Conservation (phyloP, 495 filamentous ascomycete species). For the Hypoxylon subgilvum region DNA sequence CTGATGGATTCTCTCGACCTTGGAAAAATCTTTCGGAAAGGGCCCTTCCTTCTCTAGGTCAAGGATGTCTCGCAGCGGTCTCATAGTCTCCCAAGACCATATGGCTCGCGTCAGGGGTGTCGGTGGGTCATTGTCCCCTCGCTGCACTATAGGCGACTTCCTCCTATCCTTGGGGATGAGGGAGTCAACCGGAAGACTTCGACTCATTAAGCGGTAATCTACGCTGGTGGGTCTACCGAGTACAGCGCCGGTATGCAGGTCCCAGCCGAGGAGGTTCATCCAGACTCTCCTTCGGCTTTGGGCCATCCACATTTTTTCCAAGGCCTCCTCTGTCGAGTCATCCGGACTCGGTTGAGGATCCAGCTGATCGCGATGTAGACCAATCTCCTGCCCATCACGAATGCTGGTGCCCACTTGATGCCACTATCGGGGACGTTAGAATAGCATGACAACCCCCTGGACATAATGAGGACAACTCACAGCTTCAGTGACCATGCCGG, state of each 20-base stretch:
- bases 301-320: slow-evolving; percentile 60
- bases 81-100: slow-evolving; percentile 45
- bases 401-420: slow-evolving; percentile 64
- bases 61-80: slow-evolving; percentile 45
- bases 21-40: slow-evolving; percentile 56
- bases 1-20: slow-evolving; percentile 60
- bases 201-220: slow-evolving; percentile 50
- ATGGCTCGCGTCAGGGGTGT: slow-evolving; percentile 51
- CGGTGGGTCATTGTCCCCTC: slow-evolving; percentile 48
- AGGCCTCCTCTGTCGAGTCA: slow-evolving; percentile 48
- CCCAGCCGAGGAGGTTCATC: slow-evolving; percentile 63
- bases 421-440: slow-evolving; percentile 52
- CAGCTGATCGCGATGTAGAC: slow-evolving; percentile 59
- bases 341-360: slow-evolving; percentile 47
- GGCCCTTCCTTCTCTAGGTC: slow-evolving; percentile 60
- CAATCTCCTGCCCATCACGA: slow-evolving; percentile 68
- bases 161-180: slow-evolving; percentile 42
- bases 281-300: slow-evolving; percentile 61
- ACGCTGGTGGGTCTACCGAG: slow-evolving; percentile 64
- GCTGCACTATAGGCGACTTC: slow-evolving; percentile 43
- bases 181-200: slow-evolving; percentile 50
- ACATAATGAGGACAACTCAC: slow-evolving; percentile 33
- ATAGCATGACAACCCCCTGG: neutral
- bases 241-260: slow-evolving; percentile 64
- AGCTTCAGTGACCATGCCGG: slow-evolving; percentile 56